Evolutionary conservation across 306 rosid species (phyloP).

Genomic region (Cicer chorassanicum): DNA sequence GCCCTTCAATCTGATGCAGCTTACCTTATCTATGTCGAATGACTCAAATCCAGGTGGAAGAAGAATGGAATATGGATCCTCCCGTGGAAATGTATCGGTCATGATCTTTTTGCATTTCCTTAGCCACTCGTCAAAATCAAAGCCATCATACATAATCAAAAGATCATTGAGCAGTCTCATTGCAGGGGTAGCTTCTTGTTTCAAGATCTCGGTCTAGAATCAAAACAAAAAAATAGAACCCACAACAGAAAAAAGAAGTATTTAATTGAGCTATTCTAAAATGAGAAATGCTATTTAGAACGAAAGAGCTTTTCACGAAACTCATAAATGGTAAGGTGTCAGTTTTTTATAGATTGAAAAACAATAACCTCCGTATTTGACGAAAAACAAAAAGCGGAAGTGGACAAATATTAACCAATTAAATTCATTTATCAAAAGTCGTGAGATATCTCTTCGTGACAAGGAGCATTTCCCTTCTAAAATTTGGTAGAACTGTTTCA

Average conservation of each 20-base stretch:
- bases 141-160: slow-evolving; percentile 79
- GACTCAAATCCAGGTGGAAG: slow-evolving; percentile 81
- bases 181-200: slow-evolving; percentile 84
- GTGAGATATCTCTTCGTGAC: too few relatives aligned
- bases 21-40: slow-evolving; percentile 80
- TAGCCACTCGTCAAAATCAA: slow-evolving; percentile 73
- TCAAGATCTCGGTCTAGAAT: slow-evolving; percentile 84
- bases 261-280: not conserved
- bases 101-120: slow-evolving; percentile 75
- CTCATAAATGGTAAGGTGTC: too few relatives aligned
- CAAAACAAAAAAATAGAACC: not conserved
- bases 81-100: slow-evolving; percentile 79
- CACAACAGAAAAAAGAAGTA: slow-evolving; percentile 19
- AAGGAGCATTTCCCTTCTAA: not conserved
- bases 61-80: slow-evolving; percentile 92
- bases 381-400: too few relatives aligned
- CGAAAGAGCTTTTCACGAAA: too few relatives aligned
- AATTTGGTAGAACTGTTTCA: slow-evolving; percentile 33
- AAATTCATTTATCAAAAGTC: too few relatives aligned
- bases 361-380: too few relatives aligned
- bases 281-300: too few relatives aligned
- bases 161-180: slow-evolving; percentile 94
- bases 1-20: slow-evolving; percentile 26
- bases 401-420: too few relatives aligned
- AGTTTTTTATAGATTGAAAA: too few relatives aligned